Conservation (phyloP, 2,329 filamentous ascomycete species). For the Scedosporium aurantiacum region DNA sequence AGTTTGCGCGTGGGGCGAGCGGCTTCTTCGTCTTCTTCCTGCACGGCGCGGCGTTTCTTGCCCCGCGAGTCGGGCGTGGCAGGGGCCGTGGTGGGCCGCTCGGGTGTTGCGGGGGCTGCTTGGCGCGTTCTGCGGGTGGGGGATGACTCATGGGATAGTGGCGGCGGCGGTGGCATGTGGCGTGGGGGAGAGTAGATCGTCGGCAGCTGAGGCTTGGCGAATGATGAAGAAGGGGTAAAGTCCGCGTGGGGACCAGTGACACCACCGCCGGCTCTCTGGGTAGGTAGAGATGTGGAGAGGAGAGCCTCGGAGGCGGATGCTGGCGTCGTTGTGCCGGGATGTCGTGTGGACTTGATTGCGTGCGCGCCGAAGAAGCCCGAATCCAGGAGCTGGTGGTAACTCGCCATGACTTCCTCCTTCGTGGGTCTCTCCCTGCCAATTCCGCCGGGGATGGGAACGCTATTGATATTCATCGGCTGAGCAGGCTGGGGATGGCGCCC, state of each 20-base stretch:
- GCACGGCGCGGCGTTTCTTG: slow-evolving; percentile 36
- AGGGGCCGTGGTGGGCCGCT: slow-evolving; percentile 5
- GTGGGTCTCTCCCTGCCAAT: slow-evolving; percentile 9
- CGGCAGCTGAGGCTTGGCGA: slow-evolving; percentile 8
- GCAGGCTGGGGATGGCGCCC: slow-evolving; percentile 2
- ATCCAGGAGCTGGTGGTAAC: slow-evolving; percentile 44
- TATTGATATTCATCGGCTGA: slow-evolving; percentile 1
- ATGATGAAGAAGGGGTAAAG: slow-evolving; percentile 7
- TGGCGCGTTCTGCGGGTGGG: slow-evolving; percentile 5
- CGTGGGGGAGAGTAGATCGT: slow-evolving; percentile 6
- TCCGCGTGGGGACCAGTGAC: slow-evolving; percentile 8
- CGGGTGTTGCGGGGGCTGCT: slow-evolving; percentile 12
- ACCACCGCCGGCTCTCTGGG: neutral
- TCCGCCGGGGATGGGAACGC: slow-evolving; percentile 6
- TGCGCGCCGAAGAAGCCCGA: slow-evolving; percentile 48
- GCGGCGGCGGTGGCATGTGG: slow-evolving; percentile 6
- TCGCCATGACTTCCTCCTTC: slow-evolving; percentile 42
- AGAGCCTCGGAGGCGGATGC: slow-evolving; percentile 6
- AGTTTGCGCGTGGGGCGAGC: slow-evolving; percentile 33
- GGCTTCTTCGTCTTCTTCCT: slow-evolving; percentile 22
- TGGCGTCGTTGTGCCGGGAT: slow-evolving; percentile 20
- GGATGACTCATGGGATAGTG: neutral
- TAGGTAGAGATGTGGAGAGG: slow-evolving; percentile 8
- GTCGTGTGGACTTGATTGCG: slow-evolving; percentile 45
- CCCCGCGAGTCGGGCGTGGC: slow-evolving; percentile 25